Conservation (phyloP, 2,329 filamentous ascomycete species). For the Pyricularia pennisetigena region DNA sequence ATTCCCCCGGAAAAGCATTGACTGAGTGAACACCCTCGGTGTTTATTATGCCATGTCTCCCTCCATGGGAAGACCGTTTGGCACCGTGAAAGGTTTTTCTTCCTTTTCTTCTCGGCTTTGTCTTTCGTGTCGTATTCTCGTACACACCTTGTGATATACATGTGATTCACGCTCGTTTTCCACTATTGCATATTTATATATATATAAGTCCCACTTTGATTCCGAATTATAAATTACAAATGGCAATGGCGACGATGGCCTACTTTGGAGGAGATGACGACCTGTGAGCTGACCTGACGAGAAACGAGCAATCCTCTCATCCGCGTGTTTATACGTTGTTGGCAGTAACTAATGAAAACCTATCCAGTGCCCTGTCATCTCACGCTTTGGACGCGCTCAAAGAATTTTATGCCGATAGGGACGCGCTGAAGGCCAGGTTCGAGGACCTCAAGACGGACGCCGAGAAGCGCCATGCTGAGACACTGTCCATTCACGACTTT, state of each 20-base stretch:
- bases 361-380: slow-evolving; percentile 49
- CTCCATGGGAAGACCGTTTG: neutral
- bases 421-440: slow-evolving; percentile 55
- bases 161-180: neutral
- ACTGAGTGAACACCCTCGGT: neutral
- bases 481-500: slow-evolving; percentile 58
- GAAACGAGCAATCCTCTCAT: neutral
- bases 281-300: neutral
- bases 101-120: neutral
- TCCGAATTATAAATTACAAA: neutral
- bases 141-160: neutral
- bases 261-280: neutral
- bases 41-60: neutral
- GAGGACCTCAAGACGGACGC: slow-evolving; percentile 54
- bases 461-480: slow-evolving; percentile 25
- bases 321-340: neutral
- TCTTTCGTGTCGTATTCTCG: neutral
- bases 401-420: slow-evolving; percentile 65
- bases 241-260: neutral
- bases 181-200: neutral
- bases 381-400: slow-evolving; percentile 59
- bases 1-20: neutral
- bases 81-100: neutral
- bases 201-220: neutral
- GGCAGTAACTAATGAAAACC: neutral